phyloP scores from a whole-genome alignment of 768 basidiomycete species.

The Mrakia blollopis region DNA sequence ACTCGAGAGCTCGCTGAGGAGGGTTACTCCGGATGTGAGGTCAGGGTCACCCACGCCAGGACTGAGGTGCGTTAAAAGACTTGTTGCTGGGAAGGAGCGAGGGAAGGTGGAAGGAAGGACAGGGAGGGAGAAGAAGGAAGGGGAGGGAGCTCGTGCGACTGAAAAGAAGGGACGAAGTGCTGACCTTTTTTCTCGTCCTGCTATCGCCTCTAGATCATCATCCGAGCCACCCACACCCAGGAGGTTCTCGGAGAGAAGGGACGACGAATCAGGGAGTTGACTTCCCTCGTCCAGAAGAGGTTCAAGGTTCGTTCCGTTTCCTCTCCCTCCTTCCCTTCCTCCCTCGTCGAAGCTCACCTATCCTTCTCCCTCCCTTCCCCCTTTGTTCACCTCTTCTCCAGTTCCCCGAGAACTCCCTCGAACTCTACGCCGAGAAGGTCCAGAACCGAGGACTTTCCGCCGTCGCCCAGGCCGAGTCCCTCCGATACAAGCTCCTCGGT shows the following conservation, averaged over 20 bases:
- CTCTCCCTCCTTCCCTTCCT: not conserved
- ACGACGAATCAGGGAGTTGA: constrained; percentile 97
- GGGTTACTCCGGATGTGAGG: constrained; percentile 99
- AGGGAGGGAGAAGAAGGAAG: not conserved
- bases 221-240: constrained; percentile 94
- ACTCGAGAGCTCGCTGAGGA: constrained; percentile 90
- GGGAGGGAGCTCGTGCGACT: not conserved
- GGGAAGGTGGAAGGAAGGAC: too few species aligned
- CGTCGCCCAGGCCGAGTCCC: constrained; percentile 95
- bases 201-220: constrained; percentile 69
- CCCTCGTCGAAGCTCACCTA: not conserved
- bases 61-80: constrained; percentile 64
- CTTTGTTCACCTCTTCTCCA: not conserved
- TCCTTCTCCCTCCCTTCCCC: not conserved
- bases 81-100: not conserved
- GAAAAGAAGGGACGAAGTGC: constrained; percentile 1
- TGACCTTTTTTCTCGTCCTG: not conserved
- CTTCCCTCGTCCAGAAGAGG: constrained; percentile 94
- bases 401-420: constrained; percentile 97
- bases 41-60: constrained; percentile 97
- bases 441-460: constrained; percentile 97
- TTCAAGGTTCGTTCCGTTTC: constrained; percentile 56
- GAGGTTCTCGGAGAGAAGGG: constrained; percentile 99
- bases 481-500: constrained; percentile 98
- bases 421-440: constrained; percentile 99